Conservation (phyloP, 1,284 basidiomycete genomes). For the Trichosporon inkin region DNA sequence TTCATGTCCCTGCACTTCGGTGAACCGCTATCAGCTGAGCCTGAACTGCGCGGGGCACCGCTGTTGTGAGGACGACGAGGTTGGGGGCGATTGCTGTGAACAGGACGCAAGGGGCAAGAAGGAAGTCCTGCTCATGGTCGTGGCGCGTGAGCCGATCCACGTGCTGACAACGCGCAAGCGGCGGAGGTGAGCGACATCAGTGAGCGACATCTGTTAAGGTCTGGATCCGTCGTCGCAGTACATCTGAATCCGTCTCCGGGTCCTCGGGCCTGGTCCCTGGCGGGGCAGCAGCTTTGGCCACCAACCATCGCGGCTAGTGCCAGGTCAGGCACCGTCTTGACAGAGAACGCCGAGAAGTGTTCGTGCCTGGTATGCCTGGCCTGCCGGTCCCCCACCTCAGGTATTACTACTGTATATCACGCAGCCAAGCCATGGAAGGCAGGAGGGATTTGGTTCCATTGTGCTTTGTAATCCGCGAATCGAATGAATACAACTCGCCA, state of each 20-base stretch:
- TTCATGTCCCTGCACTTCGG: not conserved
- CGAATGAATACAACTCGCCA: too few species aligned
- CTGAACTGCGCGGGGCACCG: not conserved
- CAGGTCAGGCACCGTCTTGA: too few species aligned
- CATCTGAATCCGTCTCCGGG: too few species aligned
- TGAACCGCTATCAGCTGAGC: not conserved
- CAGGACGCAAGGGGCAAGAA: not conserved
- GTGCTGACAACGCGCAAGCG: conserved; percentile 3
- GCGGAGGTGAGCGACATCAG: not conserved
- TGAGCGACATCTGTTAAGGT: too few species aligned
- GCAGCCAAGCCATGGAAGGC: too few species aligned
- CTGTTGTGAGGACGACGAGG: not conserved
- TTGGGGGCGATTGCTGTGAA: not conserved
- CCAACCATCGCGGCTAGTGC: not conserved
- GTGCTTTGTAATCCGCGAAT: too few species aligned
- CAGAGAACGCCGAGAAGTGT: too few species aligned
- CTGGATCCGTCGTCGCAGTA: not conserved
- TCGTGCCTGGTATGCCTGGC: too few species aligned
- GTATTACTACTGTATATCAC: too few species aligned
- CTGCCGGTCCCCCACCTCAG: too few species aligned
- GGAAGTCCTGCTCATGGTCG: not conserved
- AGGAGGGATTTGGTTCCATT: too few species aligned
- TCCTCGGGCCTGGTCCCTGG: not conserved
- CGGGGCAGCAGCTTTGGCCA: not conserved
- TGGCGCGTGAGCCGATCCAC: not conserved